These are phyloP conservation scores for Microascus cirrosus DNA, from an alignment of 2,329 filamentous ascomycete species.

Conservation along the genomic window DNA sequence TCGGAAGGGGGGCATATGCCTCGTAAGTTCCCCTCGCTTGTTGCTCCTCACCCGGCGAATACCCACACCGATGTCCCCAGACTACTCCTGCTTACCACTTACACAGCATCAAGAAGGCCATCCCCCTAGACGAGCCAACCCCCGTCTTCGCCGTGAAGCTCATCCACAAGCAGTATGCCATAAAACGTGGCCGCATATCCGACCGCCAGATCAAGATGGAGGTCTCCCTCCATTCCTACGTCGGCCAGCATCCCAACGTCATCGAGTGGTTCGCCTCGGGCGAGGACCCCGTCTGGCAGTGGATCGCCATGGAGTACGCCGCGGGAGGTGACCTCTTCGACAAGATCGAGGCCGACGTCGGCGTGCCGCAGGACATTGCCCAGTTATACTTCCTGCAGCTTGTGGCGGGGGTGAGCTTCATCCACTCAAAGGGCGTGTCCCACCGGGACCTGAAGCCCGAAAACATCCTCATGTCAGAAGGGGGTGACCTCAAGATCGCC, in stretches of 20 bases:
- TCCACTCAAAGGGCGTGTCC: conserved; percentile 91
- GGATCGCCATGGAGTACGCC: conserved; percentile 97
- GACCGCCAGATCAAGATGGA: conserved; percentile 87
- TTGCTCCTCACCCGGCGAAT: not conserved
- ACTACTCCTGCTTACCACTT: not conserved
- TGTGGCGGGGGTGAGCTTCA: conserved; percentile 80
- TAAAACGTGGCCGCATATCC: conserved; percentile 77
- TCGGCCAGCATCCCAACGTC: conserved; percentile 84
- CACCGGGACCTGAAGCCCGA: conserved; percentile 91
- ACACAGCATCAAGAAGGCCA: conserved; percentile 80
- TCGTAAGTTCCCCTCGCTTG: conserved; percentile 48
- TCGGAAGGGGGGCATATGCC: conserved; percentile 92
- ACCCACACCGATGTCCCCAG: not conserved
- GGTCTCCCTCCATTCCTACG: conserved; percentile 77
- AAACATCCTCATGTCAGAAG: conserved; percentile 79
- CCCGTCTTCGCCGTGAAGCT: conserved; percentile 96
- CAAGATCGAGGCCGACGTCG: conserved; percentile 97
- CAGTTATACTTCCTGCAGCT: conserved; percentile 95
- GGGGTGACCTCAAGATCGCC: conserved; percentile 84
- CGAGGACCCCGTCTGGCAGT: conserved; percentile 78
- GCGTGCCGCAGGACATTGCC: conserved; percentile 87
- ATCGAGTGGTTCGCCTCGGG: conserved; percentile 86
- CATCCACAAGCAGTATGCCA: conserved; percentile 94
- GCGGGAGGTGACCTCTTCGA: conserved; percentile 95
- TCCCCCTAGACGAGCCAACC: conserved; percentile 53